Percentiles rank a stretch among this genome's conserved stretches.
phyloP scores from a whole-genome alignment of 257 asterid genomes.

The Solanum raphanifolium region DNA sequence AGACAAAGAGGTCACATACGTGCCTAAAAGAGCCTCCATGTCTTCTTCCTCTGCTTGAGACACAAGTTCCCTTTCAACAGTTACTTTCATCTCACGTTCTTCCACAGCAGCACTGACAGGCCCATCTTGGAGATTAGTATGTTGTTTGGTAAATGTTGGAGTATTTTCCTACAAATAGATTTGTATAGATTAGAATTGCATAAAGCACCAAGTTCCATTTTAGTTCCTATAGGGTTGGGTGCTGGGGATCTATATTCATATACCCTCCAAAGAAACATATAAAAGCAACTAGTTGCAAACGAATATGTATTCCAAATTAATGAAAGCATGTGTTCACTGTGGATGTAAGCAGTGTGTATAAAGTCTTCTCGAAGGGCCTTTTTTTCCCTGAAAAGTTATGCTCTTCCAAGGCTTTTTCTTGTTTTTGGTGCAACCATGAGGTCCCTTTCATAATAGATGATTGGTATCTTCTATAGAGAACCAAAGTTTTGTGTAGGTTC shows the following conservation, averaged over 20 bases:
- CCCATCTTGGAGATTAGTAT: slow-evolving; percentile 39
- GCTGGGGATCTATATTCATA: background rate
- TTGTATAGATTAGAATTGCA: background rate
- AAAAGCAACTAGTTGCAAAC: background rate
- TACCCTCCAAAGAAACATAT: background rate
- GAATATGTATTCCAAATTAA: background rate
- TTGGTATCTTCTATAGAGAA: background rate
- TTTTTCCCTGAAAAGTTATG: background rate
- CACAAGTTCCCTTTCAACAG: slow-evolving; percentile 94
- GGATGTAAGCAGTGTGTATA: background rate
- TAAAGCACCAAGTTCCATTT: background rate
- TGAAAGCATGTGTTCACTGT: background rate
- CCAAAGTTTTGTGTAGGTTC: background rate
- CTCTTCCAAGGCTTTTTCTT: background rate
- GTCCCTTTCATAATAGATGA: background rate
- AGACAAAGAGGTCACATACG: slow-evolving; percentile 47
- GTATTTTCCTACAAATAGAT: slow-evolving; percentile 63
- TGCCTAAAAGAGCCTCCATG: slow-evolving; percentile 99
- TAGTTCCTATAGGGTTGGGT: background rate
- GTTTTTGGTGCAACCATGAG: background rate
- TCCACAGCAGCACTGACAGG: slow-evolving; percentile 19
- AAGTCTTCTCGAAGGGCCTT: background rate
- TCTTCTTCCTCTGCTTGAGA: slow-evolving; percentile 99
- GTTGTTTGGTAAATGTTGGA: slow-evolving; percentile 48
- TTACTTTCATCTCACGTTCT: slow-evolving; percentile 72